A percentile compares a stretch with the other conserved stretches of the same genome.
These are phyloP conservation scores for Periconia sp. DNA, from an alignment of 2,329 filamentous ascomycete genomes.

Conservation along the genomic window DNA sequence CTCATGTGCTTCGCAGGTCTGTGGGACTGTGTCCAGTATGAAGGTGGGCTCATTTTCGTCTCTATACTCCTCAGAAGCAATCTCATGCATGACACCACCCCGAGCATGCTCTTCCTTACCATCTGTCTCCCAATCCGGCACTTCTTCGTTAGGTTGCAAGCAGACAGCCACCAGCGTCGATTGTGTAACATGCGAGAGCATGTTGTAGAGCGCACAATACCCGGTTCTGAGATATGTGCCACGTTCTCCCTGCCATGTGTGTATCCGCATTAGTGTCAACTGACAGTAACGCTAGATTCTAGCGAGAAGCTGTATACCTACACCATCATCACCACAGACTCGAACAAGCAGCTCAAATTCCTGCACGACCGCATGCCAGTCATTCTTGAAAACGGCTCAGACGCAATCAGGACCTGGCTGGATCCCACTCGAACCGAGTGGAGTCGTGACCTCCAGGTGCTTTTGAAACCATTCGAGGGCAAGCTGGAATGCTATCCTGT, in stretches of 20 bases:
- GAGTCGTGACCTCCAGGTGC: constrained; percentile 76
- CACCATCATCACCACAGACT: constrained; percentile 89
- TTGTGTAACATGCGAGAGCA: constrained; percentile 1
- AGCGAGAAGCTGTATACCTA: constrained; percentile 82
- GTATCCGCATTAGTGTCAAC: constrained; percentile 16
- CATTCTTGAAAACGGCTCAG: constrained; percentile 78
- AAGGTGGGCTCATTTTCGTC: constrained; percentile 59
- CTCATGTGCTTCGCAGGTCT: constrained; percentile 90
- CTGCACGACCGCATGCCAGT: constrained; percentile 97
- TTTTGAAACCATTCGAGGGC: constrained; percentile 80
- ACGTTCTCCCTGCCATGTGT: constrained; percentile 24
- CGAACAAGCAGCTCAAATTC: constrained; percentile 82
- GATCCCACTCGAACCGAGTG: constrained; percentile 75
- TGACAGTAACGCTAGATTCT: constrained; percentile 55
- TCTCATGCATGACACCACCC: neutral
- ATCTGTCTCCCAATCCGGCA: neutral
- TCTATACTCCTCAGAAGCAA: constrained; percentile 1
- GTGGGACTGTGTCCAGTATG: constrained; percentile 86
- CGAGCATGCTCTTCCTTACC: neutral
- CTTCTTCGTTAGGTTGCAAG: constrained; percentile 8
- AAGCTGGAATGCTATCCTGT: constrained; percentile 87
- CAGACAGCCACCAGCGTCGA: neutral
- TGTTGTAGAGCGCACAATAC: constrained; percentile 18
- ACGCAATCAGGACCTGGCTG: constrained; percentile 75
- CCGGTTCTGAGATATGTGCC: constrained; percentile 22